Percentiles rank a stretch among this genome's conserved stretches.
These are phyloP conservation scores for Aciculoconidium aculeatum DNA, from an alignment of 805 yeast genomes.

Conservation along the genomic window DNA sequence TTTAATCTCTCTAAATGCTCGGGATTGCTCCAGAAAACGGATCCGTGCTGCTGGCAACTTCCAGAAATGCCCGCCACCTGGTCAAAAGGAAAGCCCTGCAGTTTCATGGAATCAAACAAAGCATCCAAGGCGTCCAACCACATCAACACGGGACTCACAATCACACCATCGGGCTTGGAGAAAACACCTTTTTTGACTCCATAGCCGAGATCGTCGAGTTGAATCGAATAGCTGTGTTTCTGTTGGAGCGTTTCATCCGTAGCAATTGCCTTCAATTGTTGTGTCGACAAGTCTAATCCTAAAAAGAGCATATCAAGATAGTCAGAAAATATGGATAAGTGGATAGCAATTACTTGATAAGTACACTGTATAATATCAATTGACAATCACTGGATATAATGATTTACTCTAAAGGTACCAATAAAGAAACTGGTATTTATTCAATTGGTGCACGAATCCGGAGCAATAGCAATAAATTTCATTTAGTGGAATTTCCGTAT, in stretches of 20 bases:
- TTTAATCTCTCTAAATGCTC: slow-evolving; percentile 3
- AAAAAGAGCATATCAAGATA: slow-evolving; percentile 33
- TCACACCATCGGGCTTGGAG: slow-evolving; percentile 48
- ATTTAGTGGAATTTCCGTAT: too few relatives aligned
- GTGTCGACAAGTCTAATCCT: slow-evolving; percentile 88
- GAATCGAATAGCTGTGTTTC: slow-evolving; percentile 55
- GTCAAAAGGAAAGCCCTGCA: slow-evolving; percentile 49
- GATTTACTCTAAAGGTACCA: too few relatives aligned
- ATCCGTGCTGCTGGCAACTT: slow-evolving; percentile 90
- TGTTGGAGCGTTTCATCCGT: slow-evolving; percentile 50
- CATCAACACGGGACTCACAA: slow-evolving; percentile 79
- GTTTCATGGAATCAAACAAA: slow-evolving; percentile 47
- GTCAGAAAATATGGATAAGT: not conserved
- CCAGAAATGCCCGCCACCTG: slow-evolving; percentile 68
- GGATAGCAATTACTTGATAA: too few relatives aligned
- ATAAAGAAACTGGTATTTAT: too few relatives aligned
- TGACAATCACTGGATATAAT: too few relatives aligned
- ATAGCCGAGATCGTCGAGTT: slow-evolving; percentile 60
- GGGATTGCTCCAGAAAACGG: slow-evolving; percentile 65
- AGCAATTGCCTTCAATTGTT: slow-evolving; percentile 74
- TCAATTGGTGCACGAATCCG: too few relatives aligned
- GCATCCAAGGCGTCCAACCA: slow-evolving; percentile 82
- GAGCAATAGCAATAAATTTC: too few relatives aligned
- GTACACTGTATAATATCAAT: too few relatives aligned
- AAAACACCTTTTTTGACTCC: slow-evolving; percentile 71